phyloP scores from a whole-genome alignment of 768 basidiomycete species.

The Tylopilus balloui region DNA sequence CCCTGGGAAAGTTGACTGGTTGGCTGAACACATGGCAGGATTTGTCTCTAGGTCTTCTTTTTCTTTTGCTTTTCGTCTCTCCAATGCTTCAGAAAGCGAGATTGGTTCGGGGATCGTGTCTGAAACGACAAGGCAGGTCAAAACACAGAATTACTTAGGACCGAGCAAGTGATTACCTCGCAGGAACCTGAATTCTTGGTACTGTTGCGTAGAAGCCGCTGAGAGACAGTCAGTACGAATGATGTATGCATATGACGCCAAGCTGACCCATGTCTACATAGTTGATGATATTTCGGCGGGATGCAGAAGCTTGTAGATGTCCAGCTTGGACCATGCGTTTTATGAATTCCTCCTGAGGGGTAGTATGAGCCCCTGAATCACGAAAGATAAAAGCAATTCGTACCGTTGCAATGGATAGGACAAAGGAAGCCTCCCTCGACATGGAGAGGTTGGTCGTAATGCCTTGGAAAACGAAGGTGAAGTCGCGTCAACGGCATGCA shows the following conservation, averaged over 20 bases:
- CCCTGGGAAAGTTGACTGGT: constrained; percentile 25
- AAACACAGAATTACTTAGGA: neutral
- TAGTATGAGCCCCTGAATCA: constrained; percentile 12
- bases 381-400: constrained; percentile 13
- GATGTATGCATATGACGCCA: neutral
- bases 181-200: constrained; percentile 71
- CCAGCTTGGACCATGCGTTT: constrained; percentile 70
- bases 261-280: constrained; percentile 74
- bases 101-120: constrained; percentile 67
- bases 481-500: constrained; percentile 14
- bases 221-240: constrained; percentile 7
- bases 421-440: constrained; percentile 71
- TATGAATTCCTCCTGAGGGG: constrained; percentile 75
- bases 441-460: constrained; percentile 58
- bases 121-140: constrained; percentile 25
- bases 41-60: constrained; percentile 57
- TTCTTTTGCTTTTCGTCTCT: constrained; percentile 48
- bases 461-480: constrained; percentile 34
- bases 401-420: constrained; percentile 75
- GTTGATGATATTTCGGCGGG: constrained; percentile 53
- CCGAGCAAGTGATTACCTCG: constrained; percentile 40
- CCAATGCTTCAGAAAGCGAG: constrained; percentile 55
- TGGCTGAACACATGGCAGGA: constrained; percentile 44
- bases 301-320: constrained; percentile 56
- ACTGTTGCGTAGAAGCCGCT: constrained; percentile 59